A percentile compares a stretch with the other conserved stretches of the same genome.
Conservation (phyloP, 257 asterid genomes). For the Salvia splendens region DNA sequence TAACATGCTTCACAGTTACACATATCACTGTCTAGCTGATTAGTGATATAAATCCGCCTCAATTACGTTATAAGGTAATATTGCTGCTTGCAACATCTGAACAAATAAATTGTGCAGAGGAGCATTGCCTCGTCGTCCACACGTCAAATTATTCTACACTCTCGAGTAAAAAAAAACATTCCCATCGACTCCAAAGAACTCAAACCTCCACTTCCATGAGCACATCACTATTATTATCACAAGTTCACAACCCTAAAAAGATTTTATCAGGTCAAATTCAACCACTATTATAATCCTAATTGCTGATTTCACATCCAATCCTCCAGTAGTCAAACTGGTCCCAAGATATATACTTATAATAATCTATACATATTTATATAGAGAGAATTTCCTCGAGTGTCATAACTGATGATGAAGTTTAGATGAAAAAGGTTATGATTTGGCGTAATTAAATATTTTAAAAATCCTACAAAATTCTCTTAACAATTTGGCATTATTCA, state of each 20-base stretch:
- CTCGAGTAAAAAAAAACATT: not conserved
- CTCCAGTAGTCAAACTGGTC: conserved; percentile 40
- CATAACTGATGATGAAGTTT: conserved; percentile 20
- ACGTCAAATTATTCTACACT: not conserved
- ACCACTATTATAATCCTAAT: conserved; percentile 26
- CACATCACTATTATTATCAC: not conserved
- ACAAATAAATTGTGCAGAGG: not conserved
- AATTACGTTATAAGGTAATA: not conserved
- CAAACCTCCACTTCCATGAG: not conserved
- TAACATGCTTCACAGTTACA: conserved; percentile 2
- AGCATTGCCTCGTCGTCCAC: not conserved
- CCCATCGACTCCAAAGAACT: not conserved
- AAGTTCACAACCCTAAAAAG: not conserved
- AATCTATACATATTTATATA: not conserved
- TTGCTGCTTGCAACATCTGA: not conserved
- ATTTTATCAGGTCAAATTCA: conserved; percentile 14
- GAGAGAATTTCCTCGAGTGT: not conserved
- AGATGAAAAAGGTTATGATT: not conserved
- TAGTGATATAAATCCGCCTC: not conserved
- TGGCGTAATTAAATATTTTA: conserved; percentile 23
- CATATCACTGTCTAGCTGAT: conserved; percentile 3
- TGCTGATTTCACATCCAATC: conserved; percentile 23
- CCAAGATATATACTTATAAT: conserved; percentile 5
- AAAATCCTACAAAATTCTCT: conserved; percentile 13
- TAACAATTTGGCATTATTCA: conserved; percentile 1